Evolutionary conservation across 441 rosid genomes (phyloP), one percentile per base, ranked within the genome.

Genomic region (Jatropha podagrica): DNA sequence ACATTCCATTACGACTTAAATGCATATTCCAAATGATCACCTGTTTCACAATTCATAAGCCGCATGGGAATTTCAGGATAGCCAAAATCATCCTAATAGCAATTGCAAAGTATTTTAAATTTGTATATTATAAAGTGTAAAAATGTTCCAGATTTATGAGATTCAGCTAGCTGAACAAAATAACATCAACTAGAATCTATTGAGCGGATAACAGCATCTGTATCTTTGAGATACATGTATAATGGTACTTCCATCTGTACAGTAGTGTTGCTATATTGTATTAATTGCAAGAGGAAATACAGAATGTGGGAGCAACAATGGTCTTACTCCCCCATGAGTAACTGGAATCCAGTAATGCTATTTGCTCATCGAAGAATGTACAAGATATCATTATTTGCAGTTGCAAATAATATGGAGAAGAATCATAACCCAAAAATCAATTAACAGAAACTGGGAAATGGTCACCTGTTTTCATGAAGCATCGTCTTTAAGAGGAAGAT

Each of bases 401-500:
- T 74, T 64, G 65, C 74, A 65, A 77, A 75, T 77, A 37, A 58
- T 73, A 68, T 13, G 69, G 65, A 17, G 65, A 81, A 73, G 64
- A 79, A 69, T 74, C 49, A 15, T 52, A 56, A 59, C 17, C n/a
- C 68, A 79, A 74, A 64, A 77, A 78, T 73, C 44, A 20, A 83
- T 32, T 40, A 73, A 65, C 41, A 69, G 68, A 67, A 69, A 44
- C 56, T 27, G 48, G 48, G 54, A 52, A 73, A 71, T 18, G 65
- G 60, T 80, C 74, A 75, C 81, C 59, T 51, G 37, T 65, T 73
- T 69, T 78, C 77, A 73, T 10, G 72, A 68, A 60, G 79, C 77
- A 65, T 73, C 77, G 17, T 76, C 76, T 76, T 74, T 80, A 67
- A 80, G 77, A 42, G 91, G 88, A 76, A 80, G 77, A 73, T 85